These are phyloP conservation scores for Cymbopogon flexuosus DNA, from an alignment of 202 grass and related monocot species.

Conservation along the genomic window DNA sequence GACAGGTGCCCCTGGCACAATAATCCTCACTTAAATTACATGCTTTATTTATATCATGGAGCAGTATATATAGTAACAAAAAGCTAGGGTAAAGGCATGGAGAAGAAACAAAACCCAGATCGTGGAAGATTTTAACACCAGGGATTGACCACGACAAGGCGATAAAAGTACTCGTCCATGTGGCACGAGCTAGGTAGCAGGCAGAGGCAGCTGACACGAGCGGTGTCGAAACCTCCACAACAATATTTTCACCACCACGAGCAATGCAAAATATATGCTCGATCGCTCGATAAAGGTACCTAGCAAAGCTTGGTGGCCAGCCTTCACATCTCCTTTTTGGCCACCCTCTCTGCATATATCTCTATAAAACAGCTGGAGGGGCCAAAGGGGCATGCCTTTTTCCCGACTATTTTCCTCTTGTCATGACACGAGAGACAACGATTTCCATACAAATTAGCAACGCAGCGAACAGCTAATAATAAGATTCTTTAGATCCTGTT, in stretches of 20 bases:
- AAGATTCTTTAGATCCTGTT: neutral
- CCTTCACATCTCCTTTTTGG: conserved; percentile 30
- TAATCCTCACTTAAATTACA: neutral
- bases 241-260: conserved; percentile 27
- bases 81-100: neutral
- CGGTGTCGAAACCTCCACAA: neutral
- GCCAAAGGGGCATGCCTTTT: conserved; percentile 23
- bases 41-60: neutral
- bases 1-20: neutral
- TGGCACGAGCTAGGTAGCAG: conserved; percentile 19
- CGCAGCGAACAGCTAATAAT: neutral
- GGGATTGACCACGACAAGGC: conserved; percentile 32
- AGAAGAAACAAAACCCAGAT: conserved; percentile 34
- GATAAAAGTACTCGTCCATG: conserved; percentile 37
- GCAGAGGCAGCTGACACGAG: neutral
- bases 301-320: neutral
- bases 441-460: conserved; percentile 18
- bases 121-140: conserved; percentile 29
- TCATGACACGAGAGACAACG: conserved; percentile 33
- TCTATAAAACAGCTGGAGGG: conserved; percentile 41
- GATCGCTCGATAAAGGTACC: neutral
- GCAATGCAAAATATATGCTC: neutral
- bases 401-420: conserved; percentile 24
- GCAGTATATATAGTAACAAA: neutral
- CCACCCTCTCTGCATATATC: neutral